phyloP scores from a whole-genome alignment of 768 basidiomycete genomes.

The Pilatotrama ljubarskyi region DNA sequence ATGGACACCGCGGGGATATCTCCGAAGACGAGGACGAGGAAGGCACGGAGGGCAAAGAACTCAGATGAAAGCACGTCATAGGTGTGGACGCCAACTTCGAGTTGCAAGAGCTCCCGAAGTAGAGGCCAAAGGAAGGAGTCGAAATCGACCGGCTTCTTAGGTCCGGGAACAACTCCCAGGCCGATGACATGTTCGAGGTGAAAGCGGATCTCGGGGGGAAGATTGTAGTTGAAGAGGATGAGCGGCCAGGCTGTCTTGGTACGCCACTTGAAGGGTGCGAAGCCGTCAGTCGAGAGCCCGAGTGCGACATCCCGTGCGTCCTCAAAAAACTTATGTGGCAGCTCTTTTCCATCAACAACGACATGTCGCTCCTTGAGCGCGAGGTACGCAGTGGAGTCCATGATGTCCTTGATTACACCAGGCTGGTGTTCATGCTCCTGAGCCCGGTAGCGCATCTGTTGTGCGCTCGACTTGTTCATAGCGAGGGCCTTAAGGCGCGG shows the following conservation, averaged over 20 bases:
- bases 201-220: conserved; percentile 25
- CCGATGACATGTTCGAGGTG: conserved; percentile 19
- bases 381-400: conserved; percentile 37
- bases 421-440: conserved; percentile 11
- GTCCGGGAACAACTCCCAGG: conserved; percentile 27
- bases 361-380: conserved; percentile 27
- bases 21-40: conserved; percentile 26
- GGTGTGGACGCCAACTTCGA: conserved; percentile 25
- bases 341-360: conserved; percentile 27
- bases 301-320: conserved; percentile 44
- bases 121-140: conserved; percentile 32
- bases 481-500: conserved; percentile 20
- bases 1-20: conserved; percentile 32
- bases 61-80: conserved; percentile 7
- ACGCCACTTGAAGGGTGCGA: conserved; percentile 37
- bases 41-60: conserved; percentile 28
- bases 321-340: conserved; percentile 37
- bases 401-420: conserved; percentile 35
- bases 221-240: conserved; percentile 41
- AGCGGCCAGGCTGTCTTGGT: conserved; percentile 42
- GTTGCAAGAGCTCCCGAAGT: conserved; percentile 28
- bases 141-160: conserved; percentile 23
- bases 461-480: background rate
- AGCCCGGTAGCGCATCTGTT: conserved; percentile 17
- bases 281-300: conserved; percentile 44